Evolutionary conservation across 2,329 filamentous ascomycete genomes (phyloP).

Genomic region (Stemphylium beticola): DNA sequence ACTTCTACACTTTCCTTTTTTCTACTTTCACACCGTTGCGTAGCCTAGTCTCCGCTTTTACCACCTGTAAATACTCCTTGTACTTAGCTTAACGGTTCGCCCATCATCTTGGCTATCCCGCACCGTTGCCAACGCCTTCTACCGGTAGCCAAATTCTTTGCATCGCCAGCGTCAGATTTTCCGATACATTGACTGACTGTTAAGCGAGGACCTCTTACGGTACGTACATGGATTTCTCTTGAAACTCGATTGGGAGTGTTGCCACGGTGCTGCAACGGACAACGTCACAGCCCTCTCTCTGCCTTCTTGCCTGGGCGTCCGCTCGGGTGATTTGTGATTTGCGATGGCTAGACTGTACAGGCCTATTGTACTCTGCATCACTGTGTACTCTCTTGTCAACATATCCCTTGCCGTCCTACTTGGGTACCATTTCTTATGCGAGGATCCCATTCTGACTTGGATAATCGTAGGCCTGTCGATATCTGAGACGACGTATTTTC

Average conservation of each 20-base stretch:
- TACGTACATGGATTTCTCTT: constrained; percentile 42
- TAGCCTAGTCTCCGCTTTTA: constrained; percentile 18
- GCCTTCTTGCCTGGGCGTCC: constrained; percentile 23
- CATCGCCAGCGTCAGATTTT: constrained; percentile 18
- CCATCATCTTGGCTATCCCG: constrained; percentile 4
- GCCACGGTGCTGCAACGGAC: constrained; percentile 38
- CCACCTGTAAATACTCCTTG: constrained; percentile 18
- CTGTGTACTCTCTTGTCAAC: constrained; percentile 21
- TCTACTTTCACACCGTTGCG: constrained; percentile 20
- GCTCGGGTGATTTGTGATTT: constrained; percentile 12
- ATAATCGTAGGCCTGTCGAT: constrained; percentile 32
- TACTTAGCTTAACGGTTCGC: constrained; percentile 19
- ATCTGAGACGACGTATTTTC: constrained; percentile 26
- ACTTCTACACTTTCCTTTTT: constrained; percentile 28
- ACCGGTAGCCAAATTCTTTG: constrained; percentile 3
- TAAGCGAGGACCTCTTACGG: constrained; percentile 48
- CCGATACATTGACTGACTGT: constrained; percentile 35
- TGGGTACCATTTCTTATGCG: constrained; percentile 36
- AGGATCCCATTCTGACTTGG: constrained; percentile 33
- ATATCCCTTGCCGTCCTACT: constrained; percentile 28
- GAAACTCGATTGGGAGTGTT: constrained; percentile 43
- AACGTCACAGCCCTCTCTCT: constrained; percentile 37
- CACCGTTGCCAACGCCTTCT: not conserved
- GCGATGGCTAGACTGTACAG: constrained; percentile 7
- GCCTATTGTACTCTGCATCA: constrained; percentile 20